Conservation (phyloP, 768 basidiomycete genomes). For the Peribolospora kevripleyi region DNA sequence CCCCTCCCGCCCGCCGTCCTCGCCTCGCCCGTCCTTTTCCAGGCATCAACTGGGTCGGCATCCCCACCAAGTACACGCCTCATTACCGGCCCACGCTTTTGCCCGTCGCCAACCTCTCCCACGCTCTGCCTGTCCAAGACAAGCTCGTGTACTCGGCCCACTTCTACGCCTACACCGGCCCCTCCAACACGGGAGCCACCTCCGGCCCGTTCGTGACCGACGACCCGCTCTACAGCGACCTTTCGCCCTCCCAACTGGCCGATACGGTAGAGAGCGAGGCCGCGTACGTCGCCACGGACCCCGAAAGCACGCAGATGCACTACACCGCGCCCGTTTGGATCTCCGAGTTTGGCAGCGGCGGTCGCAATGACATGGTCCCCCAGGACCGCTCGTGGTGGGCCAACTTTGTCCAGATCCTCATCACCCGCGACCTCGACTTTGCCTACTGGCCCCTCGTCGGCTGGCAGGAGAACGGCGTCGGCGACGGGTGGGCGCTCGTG, state of each 20-base stretch:
- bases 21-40: no score
- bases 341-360: background rate
- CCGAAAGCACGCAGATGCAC: background rate
- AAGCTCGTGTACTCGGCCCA: conserved; percentile 6
- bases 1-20: no score
- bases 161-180: conserved; percentile 5
- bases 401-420: conserved; percentile 1
- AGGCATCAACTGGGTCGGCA: conserved; percentile 5
- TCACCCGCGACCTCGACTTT: conserved; percentile 1
- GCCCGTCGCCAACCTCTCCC: background rate
- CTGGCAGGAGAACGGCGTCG: background rate
- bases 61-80: background rate
- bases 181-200: conserved; percentile 1
- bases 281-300: background rate
- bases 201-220: conserved; percentile 1
- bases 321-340: conserved; percentile 2
- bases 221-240: conserved; percentile 4
- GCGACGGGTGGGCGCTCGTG: conserved; percentile 2
- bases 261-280: background rate
- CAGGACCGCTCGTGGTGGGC: background rate
- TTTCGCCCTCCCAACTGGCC: background rate
- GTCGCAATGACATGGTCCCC: background rate
- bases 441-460: conserved; percentile 6
- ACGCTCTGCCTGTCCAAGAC: conserved; percentile 2
- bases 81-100: conserved; percentile 2